These are phyloP conservation scores for Malassezia caprae DNA, from an alignment of 1,284 basidiomycete species.

Conservation along the genomic window DNA sequence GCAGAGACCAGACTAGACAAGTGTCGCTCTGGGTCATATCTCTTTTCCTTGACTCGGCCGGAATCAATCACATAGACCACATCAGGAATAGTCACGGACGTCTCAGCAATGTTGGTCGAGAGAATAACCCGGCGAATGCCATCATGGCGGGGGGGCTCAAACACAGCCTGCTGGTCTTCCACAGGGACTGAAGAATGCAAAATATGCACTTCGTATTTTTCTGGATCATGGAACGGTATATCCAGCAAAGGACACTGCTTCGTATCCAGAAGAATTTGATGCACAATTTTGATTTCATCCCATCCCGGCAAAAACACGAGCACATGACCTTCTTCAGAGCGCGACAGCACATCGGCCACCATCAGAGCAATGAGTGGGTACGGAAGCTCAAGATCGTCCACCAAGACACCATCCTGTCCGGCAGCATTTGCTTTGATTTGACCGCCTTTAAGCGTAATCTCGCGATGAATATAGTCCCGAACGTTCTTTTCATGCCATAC, in stretches of 20 bases:
- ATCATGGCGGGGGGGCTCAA: conserved; percentile 51
- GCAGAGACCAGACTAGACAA: conserved; percentile 77
- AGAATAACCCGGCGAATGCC: conserved; percentile 72
- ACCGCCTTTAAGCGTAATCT: conserved; percentile 49
- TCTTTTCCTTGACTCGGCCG: conserved; percentile 77
- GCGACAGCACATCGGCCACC: conserved; percentile 66
- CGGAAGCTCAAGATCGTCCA: conserved; percentile 70
- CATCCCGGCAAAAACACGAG: conserved; percentile 83
- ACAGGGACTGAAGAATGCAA: conserved; percentile 85
- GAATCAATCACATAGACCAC: conserved; percentile 90
- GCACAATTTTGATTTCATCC: conserved; percentile 80
- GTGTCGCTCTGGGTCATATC: conserved; percentile 80
- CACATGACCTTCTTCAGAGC: conserved; percentile 74
- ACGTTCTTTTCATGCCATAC: conserved; percentile 69
- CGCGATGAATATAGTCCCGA: conserved; percentile 63
- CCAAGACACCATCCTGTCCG: conserved; percentile 43
- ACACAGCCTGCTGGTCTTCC: conserved; percentile 79
- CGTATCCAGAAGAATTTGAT: conserved; percentile 57
- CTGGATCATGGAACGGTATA: conserved; percentile 30
- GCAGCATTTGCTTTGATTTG: background rate
- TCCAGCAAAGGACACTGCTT: conserved; percentile 51
- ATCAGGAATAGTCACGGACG: conserved; percentile 74
- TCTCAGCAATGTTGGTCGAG: conserved; percentile 92
- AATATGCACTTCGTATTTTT: conserved; percentile 67
- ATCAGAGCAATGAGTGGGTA: conserved; percentile 71